phyloP scores from a whole-genome alignment of 176 grass and related monocot species.

The Triticum dicoccoides region DNA sequence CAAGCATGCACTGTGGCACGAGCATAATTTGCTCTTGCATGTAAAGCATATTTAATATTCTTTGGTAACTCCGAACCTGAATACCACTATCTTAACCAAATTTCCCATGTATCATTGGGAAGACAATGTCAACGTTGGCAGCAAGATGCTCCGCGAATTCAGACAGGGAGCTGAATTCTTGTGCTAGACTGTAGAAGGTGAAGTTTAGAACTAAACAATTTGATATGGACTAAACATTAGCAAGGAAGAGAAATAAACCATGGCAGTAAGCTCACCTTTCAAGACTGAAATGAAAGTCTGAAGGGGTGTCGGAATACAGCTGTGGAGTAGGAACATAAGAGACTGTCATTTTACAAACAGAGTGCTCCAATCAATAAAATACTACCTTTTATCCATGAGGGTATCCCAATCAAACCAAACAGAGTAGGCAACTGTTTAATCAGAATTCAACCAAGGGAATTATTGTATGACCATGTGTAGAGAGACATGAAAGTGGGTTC shows the following conservation, averaged over 20 bases:
- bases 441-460: not conserved
- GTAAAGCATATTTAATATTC: not conserved
- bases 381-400: too few species aligned
- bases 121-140: constrained; percentile 65
- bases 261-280: constrained; percentile 49
- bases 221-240: not conserved
- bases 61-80: not conserved
- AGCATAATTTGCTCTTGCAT: too few species aligned
- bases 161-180: constrained; percentile 59
- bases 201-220: not conserved
- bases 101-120: constrained; percentile 77
- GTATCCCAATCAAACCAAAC: not conserved
- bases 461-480: not conserved
- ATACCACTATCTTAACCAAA: constrained; percentile 81
- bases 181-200: constrained; percentile 60
- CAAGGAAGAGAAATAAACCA: not conserved
- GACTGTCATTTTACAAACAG: not conserved
- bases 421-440: not conserved
- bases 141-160: constrained; percentile 76
- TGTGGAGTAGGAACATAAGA: constrained; percentile 22
- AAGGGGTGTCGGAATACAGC: constrained; percentile 88
- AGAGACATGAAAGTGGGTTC: too few species aligned
- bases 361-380: not conserved
- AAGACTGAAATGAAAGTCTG: constrained; percentile 95
- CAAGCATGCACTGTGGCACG: not conserved